These are phyloP conservation scores for Beauveria rudraprayagi DNA, from an alignment of 2,329 filamentous ascomycete genomes.

Conservation along the genomic window DNA sequence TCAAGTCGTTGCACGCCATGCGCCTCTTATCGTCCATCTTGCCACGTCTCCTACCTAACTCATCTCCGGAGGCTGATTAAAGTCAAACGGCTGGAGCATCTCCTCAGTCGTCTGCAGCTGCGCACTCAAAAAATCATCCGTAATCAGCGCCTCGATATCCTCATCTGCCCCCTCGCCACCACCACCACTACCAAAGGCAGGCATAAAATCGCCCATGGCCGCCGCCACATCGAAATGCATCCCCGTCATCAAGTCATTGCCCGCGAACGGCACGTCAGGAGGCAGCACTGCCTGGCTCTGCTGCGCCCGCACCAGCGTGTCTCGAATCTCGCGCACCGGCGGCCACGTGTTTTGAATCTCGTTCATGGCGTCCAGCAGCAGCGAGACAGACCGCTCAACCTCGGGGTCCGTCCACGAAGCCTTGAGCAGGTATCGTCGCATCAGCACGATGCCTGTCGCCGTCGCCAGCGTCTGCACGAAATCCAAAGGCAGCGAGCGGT, in stretches of 20 bases:
- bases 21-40: not conserved
- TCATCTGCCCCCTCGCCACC: constrained; percentile 18
- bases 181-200: not conserved
- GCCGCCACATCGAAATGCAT: constrained; percentile 20
- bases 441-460: constrained; percentile 37
- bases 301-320: constrained; percentile 24
- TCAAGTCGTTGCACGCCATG: not conserved
- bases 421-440: constrained; percentile 35
- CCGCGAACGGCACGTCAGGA: constrained; percentile 24
- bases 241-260: constrained; percentile 26
- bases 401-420: constrained; percentile 33
- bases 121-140: constrained; percentile 27
- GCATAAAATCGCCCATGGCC: constrained; percentile 20
- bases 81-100: constrained; percentile 23
- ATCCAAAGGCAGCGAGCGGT: constrained; percentile 35
- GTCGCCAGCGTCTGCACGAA: constrained; percentile 42
- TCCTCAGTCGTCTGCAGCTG: constrained; percentile 22
- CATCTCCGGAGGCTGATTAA: constrained; percentile 19
- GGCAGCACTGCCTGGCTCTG: constrained; percentile 23
- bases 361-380: constrained; percentile 41
- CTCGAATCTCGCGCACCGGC: constrained; percentile 34
- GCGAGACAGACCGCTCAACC: constrained; percentile 41
- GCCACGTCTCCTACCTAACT: not conserved
- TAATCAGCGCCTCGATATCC: constrained; percentile 24
- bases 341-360: constrained; percentile 43